Conservation (phyloP, 306 rosid genomes). For the Sesbania bispinosa region DNA sequence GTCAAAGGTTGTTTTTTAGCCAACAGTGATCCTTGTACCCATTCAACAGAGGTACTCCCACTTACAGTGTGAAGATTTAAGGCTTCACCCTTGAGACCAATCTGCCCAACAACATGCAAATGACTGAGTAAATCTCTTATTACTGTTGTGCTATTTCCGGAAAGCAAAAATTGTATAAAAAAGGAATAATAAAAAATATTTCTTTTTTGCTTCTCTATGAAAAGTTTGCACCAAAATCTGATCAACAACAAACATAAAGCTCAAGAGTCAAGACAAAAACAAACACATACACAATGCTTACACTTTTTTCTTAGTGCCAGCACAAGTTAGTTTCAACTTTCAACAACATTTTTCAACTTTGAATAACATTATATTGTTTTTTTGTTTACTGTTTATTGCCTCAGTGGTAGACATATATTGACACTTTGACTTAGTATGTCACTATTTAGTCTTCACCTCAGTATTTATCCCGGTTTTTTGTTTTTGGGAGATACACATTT, state of each 20-base stretch:
- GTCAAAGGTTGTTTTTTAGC: constrained; percentile 68
- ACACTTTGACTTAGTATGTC: neutral
- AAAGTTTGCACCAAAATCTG: neutral
- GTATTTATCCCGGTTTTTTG: too few species aligned
- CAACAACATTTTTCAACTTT: too few species aligned
- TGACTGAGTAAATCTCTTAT: constrained; percentile 11
- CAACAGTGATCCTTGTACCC: constrained; percentile 67
- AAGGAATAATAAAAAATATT: neutral
- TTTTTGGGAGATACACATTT: too few species aligned
- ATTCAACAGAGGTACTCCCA: constrained; percentile 80
- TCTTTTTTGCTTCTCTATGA: neutral
- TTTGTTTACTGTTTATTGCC: too few species aligned
- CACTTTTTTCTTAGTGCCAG: too few species aligned
- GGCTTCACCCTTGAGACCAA: constrained; percentile 85
- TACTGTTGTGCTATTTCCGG: constrained; percentile 1
- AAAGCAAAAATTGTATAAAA: neutral
- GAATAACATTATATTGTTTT: too few species aligned
- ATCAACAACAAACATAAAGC: neutral
- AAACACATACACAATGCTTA: too few species aligned
- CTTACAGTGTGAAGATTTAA: constrained; percentile 60
- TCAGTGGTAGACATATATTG: neutral
- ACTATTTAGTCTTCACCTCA: too few species aligned
- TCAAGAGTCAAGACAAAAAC: too few species aligned
- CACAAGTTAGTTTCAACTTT: too few species aligned
- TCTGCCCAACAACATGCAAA: constrained; percentile 42